Conservation (phyloP, 2,329 filamentous ascomycete genomes). For the Hymenoscyphus fructigenus region DNA sequence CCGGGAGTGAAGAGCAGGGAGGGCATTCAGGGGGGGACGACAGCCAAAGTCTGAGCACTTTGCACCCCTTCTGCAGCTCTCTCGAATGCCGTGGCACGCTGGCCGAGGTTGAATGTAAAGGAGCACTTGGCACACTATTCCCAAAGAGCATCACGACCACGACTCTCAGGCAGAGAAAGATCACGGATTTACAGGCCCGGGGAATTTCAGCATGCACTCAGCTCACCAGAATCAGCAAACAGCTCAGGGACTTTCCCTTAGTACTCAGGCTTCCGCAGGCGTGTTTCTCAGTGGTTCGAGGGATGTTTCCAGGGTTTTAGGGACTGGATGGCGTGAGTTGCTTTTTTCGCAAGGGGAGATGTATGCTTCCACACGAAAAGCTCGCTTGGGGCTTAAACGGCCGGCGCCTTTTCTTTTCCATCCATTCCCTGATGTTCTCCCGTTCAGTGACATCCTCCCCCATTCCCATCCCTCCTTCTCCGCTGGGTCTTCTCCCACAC, state of each 20-base stretch:
- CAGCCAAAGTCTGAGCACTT: background rate
- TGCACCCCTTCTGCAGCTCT: background rate
- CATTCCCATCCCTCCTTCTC: background rate
- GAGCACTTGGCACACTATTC: constrained; percentile 4
- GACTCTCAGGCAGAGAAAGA: constrained; percentile 1
- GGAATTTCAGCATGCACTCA: background rate
- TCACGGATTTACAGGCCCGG: background rate
- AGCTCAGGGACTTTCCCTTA: background rate
- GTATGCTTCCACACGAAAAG: background rate
- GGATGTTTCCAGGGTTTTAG: background rate
- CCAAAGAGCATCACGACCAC: background rate
- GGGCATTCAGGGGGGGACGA: background rate
- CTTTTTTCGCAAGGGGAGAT: background rate
- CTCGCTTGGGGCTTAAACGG: constrained; percentile 1
- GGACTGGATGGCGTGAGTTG: background rate
- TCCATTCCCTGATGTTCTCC: background rate
- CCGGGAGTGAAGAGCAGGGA: background rate
- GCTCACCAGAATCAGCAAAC: constrained; percentile 2
- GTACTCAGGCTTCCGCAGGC: background rate
- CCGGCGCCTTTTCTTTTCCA: background rate
- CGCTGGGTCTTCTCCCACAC: constrained; percentile 1
- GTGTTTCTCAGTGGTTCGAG: background rate
- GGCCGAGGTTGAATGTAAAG: constrained; percentile 4
- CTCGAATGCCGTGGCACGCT: background rate
- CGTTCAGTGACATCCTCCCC: background rate